A percentile compares a stretch with the other conserved stretches of the same genome.
Evolutionary conservation across 768 basidiomycete species (phyloP).

Genomic region (Pleurotus djamor): DNA sequence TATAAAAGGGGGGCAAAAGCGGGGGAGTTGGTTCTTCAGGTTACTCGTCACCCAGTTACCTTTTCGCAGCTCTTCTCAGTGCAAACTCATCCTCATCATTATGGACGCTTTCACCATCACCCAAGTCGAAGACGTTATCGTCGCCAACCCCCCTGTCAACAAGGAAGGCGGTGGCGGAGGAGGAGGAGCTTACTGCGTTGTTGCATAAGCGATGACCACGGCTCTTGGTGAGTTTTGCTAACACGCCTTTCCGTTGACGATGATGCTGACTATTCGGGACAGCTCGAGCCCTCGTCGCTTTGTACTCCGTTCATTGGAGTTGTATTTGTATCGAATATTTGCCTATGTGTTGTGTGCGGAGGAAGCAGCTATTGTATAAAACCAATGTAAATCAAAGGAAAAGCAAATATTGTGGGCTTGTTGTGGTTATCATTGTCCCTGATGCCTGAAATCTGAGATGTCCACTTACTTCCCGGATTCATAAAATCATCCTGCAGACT

Average conservation of each 20-base stretch:
- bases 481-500: too few species aligned
- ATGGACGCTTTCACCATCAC: constrained; percentile 6
- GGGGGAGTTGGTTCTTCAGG: not conserved
- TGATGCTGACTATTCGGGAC: not conserved
- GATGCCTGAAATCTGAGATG: too few species aligned
- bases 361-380: too few species aligned
- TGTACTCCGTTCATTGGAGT: too few species aligned
- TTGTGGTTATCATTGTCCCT: too few species aligned
- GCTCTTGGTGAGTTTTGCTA: not conserved
- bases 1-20: not conserved
- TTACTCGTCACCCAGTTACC: not conserved
- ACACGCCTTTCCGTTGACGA: not conserved
- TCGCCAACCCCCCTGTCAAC: constrained; percentile 7
- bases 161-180: constrained; percentile 6
- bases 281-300: too few species aligned
- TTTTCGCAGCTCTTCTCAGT: not conserved
- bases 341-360: too few species aligned
- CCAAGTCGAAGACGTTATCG: constrained; percentile 9
- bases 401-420: too few species aligned
- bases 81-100: constrained; percentile 6
- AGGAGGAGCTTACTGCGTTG: constrained; percentile 8
- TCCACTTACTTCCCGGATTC: too few species aligned
- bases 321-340: too few species aligned
- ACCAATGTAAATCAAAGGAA: too few species aligned
- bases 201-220: constrained; percentile 6